Conservation (phyloP, 768 basidiomycete genomes). For the Lepiota venenata region DNA sequence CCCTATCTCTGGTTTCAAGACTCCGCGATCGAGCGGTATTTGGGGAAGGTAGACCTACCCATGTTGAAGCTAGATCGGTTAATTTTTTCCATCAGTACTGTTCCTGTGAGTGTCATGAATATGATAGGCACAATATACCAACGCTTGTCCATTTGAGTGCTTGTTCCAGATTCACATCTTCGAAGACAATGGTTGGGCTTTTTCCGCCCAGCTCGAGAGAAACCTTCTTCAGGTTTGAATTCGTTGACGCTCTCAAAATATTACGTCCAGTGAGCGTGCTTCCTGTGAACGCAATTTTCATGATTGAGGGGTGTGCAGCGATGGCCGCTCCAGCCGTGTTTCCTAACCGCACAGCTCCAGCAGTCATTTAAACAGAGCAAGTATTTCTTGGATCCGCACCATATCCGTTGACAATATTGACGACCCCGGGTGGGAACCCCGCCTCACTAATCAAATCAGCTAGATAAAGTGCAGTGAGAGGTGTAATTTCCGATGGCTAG, state of each 20-base stretch:
- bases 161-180: constrained; percentile 61
- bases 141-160: constrained; percentile 63
- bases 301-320: constrained; percentile 55
- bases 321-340: constrained; percentile 66
- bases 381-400: constrained; percentile 27
- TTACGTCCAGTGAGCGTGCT: constrained; percentile 71
- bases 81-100: neutral
- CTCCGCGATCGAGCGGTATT: too few species aligned
- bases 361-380: constrained; percentile 18
- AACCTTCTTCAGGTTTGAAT: constrained; percentile 75
- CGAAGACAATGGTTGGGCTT: constrained; percentile 60
- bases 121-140: constrained; percentile 56
- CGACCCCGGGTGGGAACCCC: constrained; percentile 72
- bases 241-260: constrained; percentile 70
- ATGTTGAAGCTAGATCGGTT: constrained; percentile 22
- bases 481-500: constrained; percentile 71
- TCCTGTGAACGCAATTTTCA: constrained; percentile 79
- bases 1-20: constrained; percentile 28
- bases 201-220: constrained; percentile 78
- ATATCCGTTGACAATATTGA: constrained; percentile 70
- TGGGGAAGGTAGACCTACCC: constrained; percentile 22
- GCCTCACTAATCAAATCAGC: constrained; percentile 58
- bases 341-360: constrained; percentile 17
- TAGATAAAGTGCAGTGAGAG: constrained; percentile 57
- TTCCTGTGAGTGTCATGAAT: neutral